Base-by-base conservation (phyloP, 2,329 filamentous ascomycete genomes). In the Macrophomina pseudophaseolina region DNA sequence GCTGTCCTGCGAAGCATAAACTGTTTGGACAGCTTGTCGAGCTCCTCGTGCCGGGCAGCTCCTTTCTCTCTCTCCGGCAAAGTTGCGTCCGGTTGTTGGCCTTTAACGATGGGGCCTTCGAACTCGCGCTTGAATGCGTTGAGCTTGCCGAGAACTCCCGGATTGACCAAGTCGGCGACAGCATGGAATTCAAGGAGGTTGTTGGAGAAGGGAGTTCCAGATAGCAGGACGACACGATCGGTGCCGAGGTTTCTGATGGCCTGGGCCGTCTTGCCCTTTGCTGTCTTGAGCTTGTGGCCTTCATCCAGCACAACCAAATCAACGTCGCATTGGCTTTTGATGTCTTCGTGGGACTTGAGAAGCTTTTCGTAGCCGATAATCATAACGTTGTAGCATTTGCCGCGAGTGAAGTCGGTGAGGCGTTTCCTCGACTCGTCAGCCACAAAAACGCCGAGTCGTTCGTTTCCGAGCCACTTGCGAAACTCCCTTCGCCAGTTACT, bases 401-500 rank as follows among this genome's bases (percentile, higher is more conserved):
- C 89, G 77, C 82, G 87, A 1, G 89, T 91, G 73, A 92, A 92
- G 73, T 91, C 88, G 1, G 86, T 87, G 33, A 91, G 78, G 53
- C 86, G 84, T 67, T 83, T 87, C 66, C 84, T 84, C 67, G 84
- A 85, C 67, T 87, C 84, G 68, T 86, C 84, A 23, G 85, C 85
- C 12, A 91, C 85, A 70, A 91, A 88, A 1, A 92, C 88, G 4
- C 90, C 90, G 66, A 92, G 85, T 28, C 88, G 82, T 71, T 91
- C 89, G 69, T 87, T 89, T 0, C 90, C 90, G 1, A 92, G 82
- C 90, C 90, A 92, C 73, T 91, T 92, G 67, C 84, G 84, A 69
- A 92, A 90, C 73, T 92, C 90, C 70, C 88, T 88, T 65, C 86
- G 85, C 90, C 90, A 92, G 69, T 92, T 92, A 67, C 87, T 86